Base-by-base conservation (phyloP, 2,329 filamentous ascomycete species). In the Calonectria crousiana region DNA sequence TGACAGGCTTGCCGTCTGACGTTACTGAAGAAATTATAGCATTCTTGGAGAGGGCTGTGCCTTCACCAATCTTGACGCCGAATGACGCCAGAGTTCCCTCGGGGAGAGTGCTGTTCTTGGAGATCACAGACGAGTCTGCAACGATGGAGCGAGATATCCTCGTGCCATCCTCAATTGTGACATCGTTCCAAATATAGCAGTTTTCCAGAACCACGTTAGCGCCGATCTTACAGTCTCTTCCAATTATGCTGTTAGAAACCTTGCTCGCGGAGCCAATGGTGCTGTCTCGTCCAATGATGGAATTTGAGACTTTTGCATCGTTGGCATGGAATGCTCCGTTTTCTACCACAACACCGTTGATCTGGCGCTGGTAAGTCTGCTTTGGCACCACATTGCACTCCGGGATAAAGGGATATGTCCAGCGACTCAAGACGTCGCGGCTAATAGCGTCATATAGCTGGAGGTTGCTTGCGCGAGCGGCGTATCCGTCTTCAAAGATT, bases 381-480 rank as follows among this genome's bases (percentile, higher is more conserved):
- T 92, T 93, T 1, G 91, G 90, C 2, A 97, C 87, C 28, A 98
- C 86, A 81, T 98, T 98, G 82, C 93, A 96, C 82, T 98, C 96
- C 2, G 96, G 96, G 71, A 95, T 94, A 52, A 98, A 89, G 1
- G 97, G 96, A 80, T 95, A 97, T 13, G 95, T 93, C 95, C 95
- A 98, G 73, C 96, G 90, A 62, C 92, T 92, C 18, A 98, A 89
- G n/a, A 98, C 90, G 82, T 98, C 96, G 80, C 92, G 93, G 83
- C 92, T 96, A 69, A 99, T 92, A 36, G 95, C 92, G 81, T 98
- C 95, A 86, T 98, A 99, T 81, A 96, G 93, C 81, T 95, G 94
- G 30, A 98, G 89, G 81, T 95, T 98, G 82, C 92, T 93, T 16
- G 95, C 96, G 76, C 97, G 90, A 1, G 96, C 95, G 1, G 95